Base-by-base conservation (phyloP, 2,329 filamentous ascomycete genomes). In the Cryphonectria japonica region DNA sequence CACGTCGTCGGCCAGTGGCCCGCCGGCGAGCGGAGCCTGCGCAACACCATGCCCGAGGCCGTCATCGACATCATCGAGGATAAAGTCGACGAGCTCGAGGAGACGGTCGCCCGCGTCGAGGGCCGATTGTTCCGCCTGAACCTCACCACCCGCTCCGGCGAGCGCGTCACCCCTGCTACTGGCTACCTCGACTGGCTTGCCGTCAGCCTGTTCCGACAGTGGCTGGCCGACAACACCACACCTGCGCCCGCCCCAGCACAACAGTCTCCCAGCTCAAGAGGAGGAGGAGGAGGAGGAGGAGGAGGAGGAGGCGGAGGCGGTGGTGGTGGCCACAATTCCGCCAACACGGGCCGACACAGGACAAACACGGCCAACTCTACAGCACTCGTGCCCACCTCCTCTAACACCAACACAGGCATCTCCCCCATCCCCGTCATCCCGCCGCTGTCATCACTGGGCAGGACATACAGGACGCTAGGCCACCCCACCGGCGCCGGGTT, bases 1-100 rank as follows among this genome's bases (percentile, higher is more conserved):
- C 95, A 98, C 77, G 94, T 98, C 0, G 95, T 98, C 0, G 95
- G 95, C 3, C 93, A 97, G 79, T 98, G 95, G 95, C 95, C 95
- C 0, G 85, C 89, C 0, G 94, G 92, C 22, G 89, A 94, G 76
- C 88, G 92, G 37, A 93, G 93, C 76, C 87, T 98, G 50, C 90
- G 93, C 70, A 86, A 88, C 72, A 86, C 91, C 41, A 85, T 97
- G 57, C 93, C 95, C 0, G 88, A 91, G 37, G 80, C 88, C 0
- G 93, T 98, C 0, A 85, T 98, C 13, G 94, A 98, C 75, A 86
- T 98, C 50, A 97, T 98, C 73, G 93, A 97, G 80, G 94, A 98
- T 81, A 98, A 98, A 80, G 94, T 96, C 6, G 94, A 97, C 75
- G 95, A 98, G 80, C 85, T 98, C 26, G 92, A 94, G 74, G 94